Evolutionary conservation across 495 filamentous ascomycete species (phyloP), one percentile per base, ranked within the genome.

Genomic region (Penicillium atrosanguineum): DNA sequence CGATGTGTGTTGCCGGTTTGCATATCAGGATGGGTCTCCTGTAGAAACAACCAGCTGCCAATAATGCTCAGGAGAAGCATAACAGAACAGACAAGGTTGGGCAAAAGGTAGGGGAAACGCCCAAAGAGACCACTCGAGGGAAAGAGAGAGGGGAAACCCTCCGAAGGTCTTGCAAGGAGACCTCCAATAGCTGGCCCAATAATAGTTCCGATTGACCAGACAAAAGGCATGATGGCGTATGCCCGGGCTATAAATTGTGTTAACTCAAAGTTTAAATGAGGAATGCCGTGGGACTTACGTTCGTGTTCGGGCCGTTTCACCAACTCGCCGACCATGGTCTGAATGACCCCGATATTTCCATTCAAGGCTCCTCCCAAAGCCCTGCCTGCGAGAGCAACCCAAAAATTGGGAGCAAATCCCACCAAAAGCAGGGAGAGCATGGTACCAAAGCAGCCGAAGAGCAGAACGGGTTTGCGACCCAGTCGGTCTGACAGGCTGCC

Each of bases 321-420:
- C 46, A 93, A 59, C 64, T 95, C 90, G 19, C 86, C 89, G 20
- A 95, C 89, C 88, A 93, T 93, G n/a, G 89, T 93, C 67, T 93
- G 89, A 53, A 95, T 90, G 29, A 95, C 89, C 9, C 86, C 90
- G 61, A 93, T 86, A 57, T 95, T 95, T 39, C 90, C 90, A 73
- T 95, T 95, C 39, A 96, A 72, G 5, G 87, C 70, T 20, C 91
- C 91, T 12, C 88, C 90, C 7, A 95, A 68, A n/a, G 83, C 79
- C 53, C 91, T 77, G 15, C 89, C 91, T 34, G 78, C 50, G 38
- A 95, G 70, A 6, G 90, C 91, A 42, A 88, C 65, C 86, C 88
- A 89, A 57, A 93, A 85, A 59, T 87, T 94, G 26, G 82, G 70
- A 9, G 91, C 83, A 57, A 95, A 82, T n/a, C 91, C 91, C 11